Evolutionary conservation across 2,329 filamentous ascomycete species (phyloP).

Genomic region (Blumeria graminis): DNA sequence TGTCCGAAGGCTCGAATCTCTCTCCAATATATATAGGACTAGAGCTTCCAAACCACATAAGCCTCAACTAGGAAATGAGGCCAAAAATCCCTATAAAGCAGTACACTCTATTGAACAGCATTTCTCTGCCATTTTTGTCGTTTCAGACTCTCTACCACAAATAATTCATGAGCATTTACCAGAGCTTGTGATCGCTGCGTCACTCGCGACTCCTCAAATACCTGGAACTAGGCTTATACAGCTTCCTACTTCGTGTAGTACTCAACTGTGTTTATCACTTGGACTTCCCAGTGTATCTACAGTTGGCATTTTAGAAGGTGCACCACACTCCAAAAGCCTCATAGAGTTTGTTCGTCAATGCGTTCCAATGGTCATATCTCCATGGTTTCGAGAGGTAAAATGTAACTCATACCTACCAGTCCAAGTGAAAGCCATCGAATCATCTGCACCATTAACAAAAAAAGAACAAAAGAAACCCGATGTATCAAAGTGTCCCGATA

Average conservation of each 20-base stretch:
- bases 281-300: constrained; percentile 40
- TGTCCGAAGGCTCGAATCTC: constrained; percentile 25
- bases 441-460: constrained; percentile 7
- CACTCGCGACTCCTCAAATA: constrained; percentile 17
- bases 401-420: constrained; percentile 20
- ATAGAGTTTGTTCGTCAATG: constrained; percentile 28
- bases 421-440: constrained; percentile 23
- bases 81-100: neutral
- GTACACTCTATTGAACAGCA: constrained; percentile 2
- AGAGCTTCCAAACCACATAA: neutral
- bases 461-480: constrained; percentile 1
- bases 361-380: constrained; percentile 26
- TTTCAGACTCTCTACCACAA: constrained; percentile 30
- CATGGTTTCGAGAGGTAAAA: constrained; percentile 28
- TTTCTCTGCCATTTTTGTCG: constrained; percentile 29
- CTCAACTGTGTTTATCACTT: constrained; percentile 29
- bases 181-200: constrained; percentile 27
- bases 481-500: too few relatives aligned
- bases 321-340: constrained; percentile 31
- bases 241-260: constrained; percentile 34
- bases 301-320: constrained; percentile 30
- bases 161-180: constrained; percentile 36
- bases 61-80: neutral
- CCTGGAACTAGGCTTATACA: constrained; percentile 32
- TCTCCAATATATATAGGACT: constrained; percentile 5